Conservation (phyloP, 768 basidiomycete species). For the Mycena vitilis region DNA sequence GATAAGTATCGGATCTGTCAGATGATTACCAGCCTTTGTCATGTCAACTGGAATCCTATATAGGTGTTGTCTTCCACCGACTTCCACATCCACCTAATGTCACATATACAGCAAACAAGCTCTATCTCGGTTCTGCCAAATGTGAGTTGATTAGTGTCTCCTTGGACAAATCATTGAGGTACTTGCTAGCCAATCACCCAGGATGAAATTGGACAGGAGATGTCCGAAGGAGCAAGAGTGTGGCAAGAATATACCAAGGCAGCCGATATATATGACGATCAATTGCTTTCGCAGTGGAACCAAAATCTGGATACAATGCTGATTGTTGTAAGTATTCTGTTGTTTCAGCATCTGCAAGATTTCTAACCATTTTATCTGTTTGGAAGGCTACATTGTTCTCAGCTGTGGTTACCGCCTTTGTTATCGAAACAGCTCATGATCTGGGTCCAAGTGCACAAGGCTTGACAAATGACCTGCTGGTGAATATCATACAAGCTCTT, state of each 20-base stretch:
- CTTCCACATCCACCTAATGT: conserved; percentile 2
- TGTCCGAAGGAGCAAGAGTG: conserved; percentile 27
- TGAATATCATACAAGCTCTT: conserved; percentile 18
- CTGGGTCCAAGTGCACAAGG: conserved; percentile 26
- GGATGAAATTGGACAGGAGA: conserved; percentile 29
- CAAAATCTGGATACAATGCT: conserved; percentile 32
- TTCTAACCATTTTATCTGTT: neutral
- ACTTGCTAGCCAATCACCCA: neutral
- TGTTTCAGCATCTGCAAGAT: neutral
- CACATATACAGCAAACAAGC: neutral
- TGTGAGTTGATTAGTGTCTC: conserved; percentile 6
- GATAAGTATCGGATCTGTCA: neutral
- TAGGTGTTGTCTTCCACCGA: neutral
- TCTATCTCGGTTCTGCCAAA: conserved; percentile 10
- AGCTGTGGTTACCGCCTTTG: conserved; percentile 31
- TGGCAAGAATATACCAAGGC: conserved; percentile 27
- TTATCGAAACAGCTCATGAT: conserved; percentile 17
- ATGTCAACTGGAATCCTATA: conserved; percentile 3
- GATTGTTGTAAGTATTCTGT: conserved; percentile 19
- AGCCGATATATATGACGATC: conserved; percentile 24
- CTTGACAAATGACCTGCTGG: conserved; percentile 19
- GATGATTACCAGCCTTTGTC: conserved; percentile 22
- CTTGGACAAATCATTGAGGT: neutral
- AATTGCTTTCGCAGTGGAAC: conserved; percentile 31
- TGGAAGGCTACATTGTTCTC: conserved; percentile 31